phyloP scores from a whole-genome alignment of 2,329 filamentous ascomycete genomes.

The Decorospora gaudefroyi region DNA sequence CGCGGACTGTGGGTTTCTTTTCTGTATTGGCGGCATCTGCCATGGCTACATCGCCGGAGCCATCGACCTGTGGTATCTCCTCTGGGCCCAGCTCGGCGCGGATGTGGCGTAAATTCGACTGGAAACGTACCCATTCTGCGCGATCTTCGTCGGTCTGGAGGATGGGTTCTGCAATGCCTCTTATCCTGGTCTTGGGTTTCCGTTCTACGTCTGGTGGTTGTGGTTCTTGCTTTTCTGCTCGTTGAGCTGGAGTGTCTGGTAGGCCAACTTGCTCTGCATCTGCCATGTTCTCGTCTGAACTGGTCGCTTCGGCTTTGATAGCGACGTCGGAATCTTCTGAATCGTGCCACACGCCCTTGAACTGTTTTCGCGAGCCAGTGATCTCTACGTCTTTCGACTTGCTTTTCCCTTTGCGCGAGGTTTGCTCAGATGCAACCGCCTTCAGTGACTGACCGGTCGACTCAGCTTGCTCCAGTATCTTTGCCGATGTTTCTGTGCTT shows the following conservation, averaged over 20 bases:
- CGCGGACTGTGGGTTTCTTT: constrained; percentile 43
- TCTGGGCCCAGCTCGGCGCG: constrained; percentile 53
- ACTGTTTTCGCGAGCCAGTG: constrained; percentile 48
- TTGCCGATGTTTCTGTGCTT: constrained; percentile 52
- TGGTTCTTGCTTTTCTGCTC: constrained; percentile 32
- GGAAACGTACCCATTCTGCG: constrained; percentile 56
- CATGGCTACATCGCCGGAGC: constrained; percentile 51
- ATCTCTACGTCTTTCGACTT: constrained; percentile 53
- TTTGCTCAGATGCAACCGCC: constrained; percentile 23
- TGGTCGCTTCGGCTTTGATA: constrained; percentile 61
- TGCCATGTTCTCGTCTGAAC: constrained; percentile 50
- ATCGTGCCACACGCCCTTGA: constrained; percentile 54
- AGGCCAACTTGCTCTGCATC: constrained; percentile 36
- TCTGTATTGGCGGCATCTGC: constrained; percentile 23
- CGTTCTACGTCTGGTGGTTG: constrained; percentile 43
- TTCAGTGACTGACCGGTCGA: constrained; percentile 32
- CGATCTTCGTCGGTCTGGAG: constrained; percentile 59
- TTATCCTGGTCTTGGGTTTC: constrained; percentile 31
- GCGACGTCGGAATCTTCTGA: constrained; percentile 46
- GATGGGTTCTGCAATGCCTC: constrained; percentile 43
- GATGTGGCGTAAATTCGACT: constrained; percentile 54
- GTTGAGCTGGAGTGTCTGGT: constrained; percentile 8
- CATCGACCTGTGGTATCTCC: constrained; percentile 40
- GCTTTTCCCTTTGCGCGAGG: constrained; percentile 43
- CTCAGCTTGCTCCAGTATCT: constrained; percentile 45